Base-by-base conservation (phyloP, 2,329 filamentous ascomycete genomes). In the Cryphonectria carpinicola region DNA sequence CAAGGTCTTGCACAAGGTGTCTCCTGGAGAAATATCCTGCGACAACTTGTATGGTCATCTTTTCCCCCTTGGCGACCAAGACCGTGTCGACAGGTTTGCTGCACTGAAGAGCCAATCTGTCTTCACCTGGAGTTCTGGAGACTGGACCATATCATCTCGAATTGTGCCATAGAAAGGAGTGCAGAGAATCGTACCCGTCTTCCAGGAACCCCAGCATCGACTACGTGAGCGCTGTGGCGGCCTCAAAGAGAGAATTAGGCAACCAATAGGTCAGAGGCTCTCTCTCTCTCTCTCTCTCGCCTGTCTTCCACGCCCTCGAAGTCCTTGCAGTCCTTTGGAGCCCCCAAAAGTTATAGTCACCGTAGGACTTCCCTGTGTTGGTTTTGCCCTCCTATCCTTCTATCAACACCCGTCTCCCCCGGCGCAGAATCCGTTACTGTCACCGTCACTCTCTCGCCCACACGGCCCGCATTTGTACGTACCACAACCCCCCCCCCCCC, bases 361-460 rank as follows among this genome's bases (percentile, higher is more conserved):
- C 8, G 32, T 61, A 61, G 58, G 58, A 61, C 58, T 61, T 32
- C 17, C 25, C 37, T 58, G 54, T 25, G 25, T 58, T 58, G 54
- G 52, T n/a, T 11, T 28, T 13, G 10, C 19, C 14, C 10, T 7
- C 54, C 54, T 58, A 35, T 43, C 61, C 4, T 32, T 32, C 32
- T 32, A 19, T 11, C 37, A 39, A 43, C 10, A 11, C 39, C 63
- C 46, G 32, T 32, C 19, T n/a, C 46, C 4, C 22, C 22, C 8
- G 46, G 22, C 19, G 22, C 46, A n/a, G 46, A 25, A 52, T 7
- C 5, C 19, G 19, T 22, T 22, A 5, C 17, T 54, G 22, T 54
- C n/a, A 14, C n/a, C 32, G 56, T 61, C 28, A 64, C 37, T 19
- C 43, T 49, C 66, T 39, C 37, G n/a, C 49, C 39, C 35, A 49